Percentiles rank a stretch among this genome's conserved stretches.
Evolutionary conservation across 345 rosid species (phyloP).

Genomic region (Rhodamnia argentea): DNA sequence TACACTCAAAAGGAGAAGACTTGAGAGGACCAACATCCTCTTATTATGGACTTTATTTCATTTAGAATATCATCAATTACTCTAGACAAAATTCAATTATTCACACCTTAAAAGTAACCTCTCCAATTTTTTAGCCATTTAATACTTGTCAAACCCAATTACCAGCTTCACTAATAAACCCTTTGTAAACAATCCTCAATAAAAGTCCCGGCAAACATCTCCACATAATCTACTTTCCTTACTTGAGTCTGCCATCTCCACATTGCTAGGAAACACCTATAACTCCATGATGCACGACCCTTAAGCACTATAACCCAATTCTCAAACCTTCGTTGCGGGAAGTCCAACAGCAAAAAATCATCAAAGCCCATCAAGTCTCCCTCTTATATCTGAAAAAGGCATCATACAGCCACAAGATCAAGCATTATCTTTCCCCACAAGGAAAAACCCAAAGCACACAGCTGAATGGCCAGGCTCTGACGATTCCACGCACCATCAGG

Average conservation of each 20-base stretch:
- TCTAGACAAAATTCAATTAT: not conserved
- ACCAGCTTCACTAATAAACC: not conserved
- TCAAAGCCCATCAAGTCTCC: not conserved
- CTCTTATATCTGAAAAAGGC: not conserved
- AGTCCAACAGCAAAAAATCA: not conserved
- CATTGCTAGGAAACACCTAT: not conserved
- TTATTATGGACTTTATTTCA: not conserved
- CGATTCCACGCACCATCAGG: not conserved
- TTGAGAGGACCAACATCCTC: not conserved
- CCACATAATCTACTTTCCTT: not conserved
- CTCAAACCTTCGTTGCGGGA: not conserved
- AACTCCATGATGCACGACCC: not conserved
- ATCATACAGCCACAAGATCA: not conserved
- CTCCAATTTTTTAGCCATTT: not conserved
- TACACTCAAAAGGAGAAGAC: not conserved
- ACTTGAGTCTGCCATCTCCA: not conserved
- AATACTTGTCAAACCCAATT: not conserved
- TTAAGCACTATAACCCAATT: not conserved
- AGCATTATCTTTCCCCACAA: not conserved
- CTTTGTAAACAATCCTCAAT: not conserved
- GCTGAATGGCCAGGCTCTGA: not conserved
- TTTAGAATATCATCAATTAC: not conserved
- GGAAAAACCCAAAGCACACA: not conserved
- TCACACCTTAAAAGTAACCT: not conserved
- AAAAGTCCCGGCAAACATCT: not conserved